phyloP scores from a whole-genome alignment of 352 stramenopile genomes.

The Saprolegnia parasitica region DNA sequence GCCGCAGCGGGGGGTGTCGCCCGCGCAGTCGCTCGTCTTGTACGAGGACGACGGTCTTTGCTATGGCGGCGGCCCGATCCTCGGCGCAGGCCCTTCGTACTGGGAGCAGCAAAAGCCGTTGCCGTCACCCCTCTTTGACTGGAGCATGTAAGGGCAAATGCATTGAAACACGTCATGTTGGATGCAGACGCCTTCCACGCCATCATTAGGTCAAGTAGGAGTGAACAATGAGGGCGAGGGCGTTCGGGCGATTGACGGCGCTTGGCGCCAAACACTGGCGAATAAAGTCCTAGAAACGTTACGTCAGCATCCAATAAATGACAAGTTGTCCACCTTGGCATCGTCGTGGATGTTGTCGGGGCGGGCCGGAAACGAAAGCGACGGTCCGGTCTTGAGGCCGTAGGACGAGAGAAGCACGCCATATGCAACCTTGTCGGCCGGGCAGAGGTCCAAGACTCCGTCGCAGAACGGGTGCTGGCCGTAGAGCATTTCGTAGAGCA shows the following conservation, averaged over 20 bases:
- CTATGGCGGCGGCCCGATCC: constrained; percentile 72
- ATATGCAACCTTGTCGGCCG: constrained; percentile 7
- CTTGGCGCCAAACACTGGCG: not conserved
- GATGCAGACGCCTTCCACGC: too few relatives aligned
- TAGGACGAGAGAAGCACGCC: constrained; percentile 7
- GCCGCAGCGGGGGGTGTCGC: constrained; percentile 76
- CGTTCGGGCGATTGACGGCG: not conserved
- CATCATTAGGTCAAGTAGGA: not conserved
- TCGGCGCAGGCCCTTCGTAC: constrained; percentile 57
- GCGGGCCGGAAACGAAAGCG: constrained; percentile 9
- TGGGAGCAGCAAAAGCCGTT: constrained; percentile 25
- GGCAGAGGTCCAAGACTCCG: not conserved
- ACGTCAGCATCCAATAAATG: not conserved
- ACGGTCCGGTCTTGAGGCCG: not conserved
- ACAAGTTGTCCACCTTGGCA: constrained; percentile 2
- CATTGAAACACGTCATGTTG: too few relatives aligned
- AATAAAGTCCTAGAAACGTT: constrained; percentile 1
- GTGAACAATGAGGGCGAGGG: not conserved
- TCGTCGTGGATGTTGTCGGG: not conserved
- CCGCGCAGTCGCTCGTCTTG: constrained; percentile 81
- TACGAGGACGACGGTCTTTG: constrained; percentile 77
- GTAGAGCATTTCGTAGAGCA: constrained; percentile 27
- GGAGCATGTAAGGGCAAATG: constrained; percentile 16
- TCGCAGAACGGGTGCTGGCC: constrained; percentile 15
- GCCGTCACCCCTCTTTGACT: constrained; percentile 19